These are phyloP conservation scores for Saprolegnia parasitica DNA, from an alignment of 352 stramenopile species.

Conservation along the genomic window DNA sequence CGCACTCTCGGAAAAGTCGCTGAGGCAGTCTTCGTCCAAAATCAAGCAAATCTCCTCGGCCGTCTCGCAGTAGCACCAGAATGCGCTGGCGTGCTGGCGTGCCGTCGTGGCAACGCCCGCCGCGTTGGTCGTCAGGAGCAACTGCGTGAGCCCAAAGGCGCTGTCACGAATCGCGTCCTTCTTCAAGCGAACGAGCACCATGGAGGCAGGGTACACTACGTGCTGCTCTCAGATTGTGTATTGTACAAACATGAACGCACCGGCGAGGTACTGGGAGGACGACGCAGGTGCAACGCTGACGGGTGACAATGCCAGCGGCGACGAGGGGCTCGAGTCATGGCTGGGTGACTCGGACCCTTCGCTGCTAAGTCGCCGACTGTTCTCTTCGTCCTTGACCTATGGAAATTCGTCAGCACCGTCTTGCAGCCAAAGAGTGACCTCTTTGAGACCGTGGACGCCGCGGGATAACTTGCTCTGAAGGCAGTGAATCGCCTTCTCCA, in stretches of 20 bases:
- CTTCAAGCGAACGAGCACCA: constrained; percentile 69
- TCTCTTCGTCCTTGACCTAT: constrained; percentile 56
- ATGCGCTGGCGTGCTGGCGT: constrained; percentile 25
- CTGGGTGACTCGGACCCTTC: constrained; percentile 5
- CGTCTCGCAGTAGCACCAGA: constrained; percentile 84
- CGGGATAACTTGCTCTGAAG: constrained; percentile 72
- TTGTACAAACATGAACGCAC: constrained; percentile 30
- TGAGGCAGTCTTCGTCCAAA: constrained; percentile 58
- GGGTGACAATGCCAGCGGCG: constrained; percentile 37
- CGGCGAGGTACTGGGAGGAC: constrained; percentile 71
- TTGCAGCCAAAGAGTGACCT: constrained; percentile 35
- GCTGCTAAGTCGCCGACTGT: constrained; percentile 30
- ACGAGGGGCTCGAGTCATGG: constrained; percentile 1
- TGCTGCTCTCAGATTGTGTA: not conserved
- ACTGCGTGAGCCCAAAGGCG: constrained; percentile 72
- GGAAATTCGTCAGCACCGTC: too few species aligned
- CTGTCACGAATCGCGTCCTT: constrained; percentile 69
- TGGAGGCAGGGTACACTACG: constrained; percentile 66
- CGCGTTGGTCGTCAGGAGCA: constrained; percentile 54
- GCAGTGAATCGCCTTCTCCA: constrained; percentile 67
- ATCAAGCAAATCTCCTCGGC: constrained; percentile 80
- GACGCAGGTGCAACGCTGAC: not conserved
- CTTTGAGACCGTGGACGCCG: constrained; percentile 73
- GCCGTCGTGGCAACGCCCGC: constrained; percentile 35
- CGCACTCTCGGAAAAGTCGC: constrained; percentile 62